Percentiles rank a stretch among this genome's conserved stretches.
Conservation (phyloP, 2,329 filamentous ascomycete species). For the Apiospora koreana region DNA sequence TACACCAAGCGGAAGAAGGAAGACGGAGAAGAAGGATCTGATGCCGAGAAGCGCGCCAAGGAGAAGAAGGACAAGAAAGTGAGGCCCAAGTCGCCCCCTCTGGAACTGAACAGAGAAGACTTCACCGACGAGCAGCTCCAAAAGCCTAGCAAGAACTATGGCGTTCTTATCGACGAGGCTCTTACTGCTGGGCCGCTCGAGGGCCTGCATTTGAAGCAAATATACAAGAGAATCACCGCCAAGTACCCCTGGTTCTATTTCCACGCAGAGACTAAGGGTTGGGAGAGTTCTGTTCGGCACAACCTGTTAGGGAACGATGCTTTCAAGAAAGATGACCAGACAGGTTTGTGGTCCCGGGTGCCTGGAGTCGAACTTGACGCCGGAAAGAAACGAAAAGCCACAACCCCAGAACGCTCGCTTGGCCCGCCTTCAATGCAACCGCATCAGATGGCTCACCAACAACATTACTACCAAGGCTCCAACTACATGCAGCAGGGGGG, state of each 20-base stretch:
- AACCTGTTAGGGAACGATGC: constrained; percentile 64
- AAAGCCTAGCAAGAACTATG: constrained; percentile 65
- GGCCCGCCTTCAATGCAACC: constrained; percentile 25
- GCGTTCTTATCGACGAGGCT: constrained; percentile 61
- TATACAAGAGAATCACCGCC: constrained; percentile 62
- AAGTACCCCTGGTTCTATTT: constrained; percentile 63
- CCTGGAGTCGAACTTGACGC: constrained; percentile 60
- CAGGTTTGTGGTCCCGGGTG: constrained; percentile 58
- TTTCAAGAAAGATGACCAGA: constrained; percentile 59
- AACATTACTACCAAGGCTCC: constrained; percentile 31
- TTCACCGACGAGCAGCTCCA: constrained; percentile 60
- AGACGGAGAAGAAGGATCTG: constrained; percentile 56
- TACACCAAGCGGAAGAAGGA: constrained; percentile 66
- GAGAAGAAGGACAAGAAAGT: constrained; percentile 63
- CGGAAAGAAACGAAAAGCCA: constrained; percentile 60
- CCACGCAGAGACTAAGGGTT: constrained; percentile 62
- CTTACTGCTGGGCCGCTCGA: constrained; percentile 54
- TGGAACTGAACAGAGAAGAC: constrained; percentile 55
- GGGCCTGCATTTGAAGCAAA: constrained; percentile 60
- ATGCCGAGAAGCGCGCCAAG: constrained; percentile 53
- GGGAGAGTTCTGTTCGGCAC: constrained; percentile 66
- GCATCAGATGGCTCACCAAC: constrained; percentile 28
- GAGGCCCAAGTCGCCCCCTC: constrained; percentile 59
- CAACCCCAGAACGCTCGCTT: constrained; percentile 49
- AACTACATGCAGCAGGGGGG: constrained; percentile 28